Evolutionary conservation across 768 basidiomycete genomes (phyloP).

Genomic region (Suillus paluster): DNA sequence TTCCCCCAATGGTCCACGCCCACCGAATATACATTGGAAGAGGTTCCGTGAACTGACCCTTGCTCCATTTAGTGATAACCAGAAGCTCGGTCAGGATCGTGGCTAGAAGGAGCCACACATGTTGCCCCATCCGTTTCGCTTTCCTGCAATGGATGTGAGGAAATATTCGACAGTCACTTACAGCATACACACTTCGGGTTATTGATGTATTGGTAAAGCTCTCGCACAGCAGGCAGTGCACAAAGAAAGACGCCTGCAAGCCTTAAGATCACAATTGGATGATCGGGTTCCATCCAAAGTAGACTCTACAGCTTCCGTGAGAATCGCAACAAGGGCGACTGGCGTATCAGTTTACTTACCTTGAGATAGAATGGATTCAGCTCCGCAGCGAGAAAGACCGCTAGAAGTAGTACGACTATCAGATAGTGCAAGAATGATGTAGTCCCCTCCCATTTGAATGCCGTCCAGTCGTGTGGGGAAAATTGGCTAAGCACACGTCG

Average conservation of each 20-base stretch:
- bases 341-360: slow-evolving; percentile 42
- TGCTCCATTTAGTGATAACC: slow-evolving; percentile 82
- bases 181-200: slow-evolving; percentile 65
- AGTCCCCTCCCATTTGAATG: slow-evolving; percentile 86
- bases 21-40: slow-evolving; percentile 64
- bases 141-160: slow-evolving; percentile 47
- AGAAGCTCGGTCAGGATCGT: slow-evolving; percentile 85
- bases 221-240: slow-evolving; percentile 84
- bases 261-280: slow-evolving; percentile 76
- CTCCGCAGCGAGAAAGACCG: slow-evolving; percentile 83
- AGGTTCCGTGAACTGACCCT: slow-evolving; percentile 68
- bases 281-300: slow-evolving; percentile 91
- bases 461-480: slow-evolving; percentile 86
- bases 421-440: slow-evolving; percentile 77
- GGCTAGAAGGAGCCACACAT: slow-evolving; percentile 84
- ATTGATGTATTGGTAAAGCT: slow-evolving; percentile 83
- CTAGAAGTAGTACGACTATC: slow-evolving; percentile 74
- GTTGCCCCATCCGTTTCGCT: slow-evolving; percentile 89
- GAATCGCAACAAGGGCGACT: slow-evolving; percentile 11
- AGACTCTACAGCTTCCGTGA: slow-evolving; percentile 46
- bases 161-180: not conserved
- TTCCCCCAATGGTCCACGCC: slow-evolving; percentile 66
- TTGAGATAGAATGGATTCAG: slow-evolving; percentile 90
- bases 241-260: slow-evolving; percentile 82
- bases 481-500: slow-evolving; percentile 82